These are phyloP conservation scores for Calonectria naviculata DNA, from an alignment of 2,329 filamentous ascomycete species.

Conservation along the genomic window DNA sequence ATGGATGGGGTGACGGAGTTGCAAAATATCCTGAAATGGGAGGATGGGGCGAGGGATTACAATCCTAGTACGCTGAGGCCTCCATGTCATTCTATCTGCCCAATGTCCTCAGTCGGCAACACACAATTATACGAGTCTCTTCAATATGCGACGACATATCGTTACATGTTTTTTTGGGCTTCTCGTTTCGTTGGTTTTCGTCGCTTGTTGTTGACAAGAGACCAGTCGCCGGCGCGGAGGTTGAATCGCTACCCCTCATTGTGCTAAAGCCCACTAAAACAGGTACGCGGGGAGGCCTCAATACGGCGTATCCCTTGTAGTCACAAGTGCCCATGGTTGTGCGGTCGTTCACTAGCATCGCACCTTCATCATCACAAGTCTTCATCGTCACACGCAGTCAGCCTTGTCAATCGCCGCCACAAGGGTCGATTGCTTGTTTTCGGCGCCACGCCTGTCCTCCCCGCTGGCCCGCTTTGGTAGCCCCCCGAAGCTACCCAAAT, in stretches of 20 bases:
- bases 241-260: neutral
- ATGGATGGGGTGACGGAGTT: neutral
- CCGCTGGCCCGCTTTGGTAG: neutral
- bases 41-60: neutral
- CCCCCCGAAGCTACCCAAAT: neutral
- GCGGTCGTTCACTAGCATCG: neutral
- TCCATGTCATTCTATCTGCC: neutral
- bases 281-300: neutral
- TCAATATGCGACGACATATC: neutral
- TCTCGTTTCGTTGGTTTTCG: neutral
- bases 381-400: too few relatives aligned
- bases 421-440: neutral
- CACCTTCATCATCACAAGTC: too few relatives aligned
- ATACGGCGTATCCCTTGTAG: neutral
- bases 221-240: neutral
- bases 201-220: neutral
- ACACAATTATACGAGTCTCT: neutral
- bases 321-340: neutral
- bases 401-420: conserved; percentile 12
- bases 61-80: neutral
- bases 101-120: neutral
- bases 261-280: neutral
- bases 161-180: neutral
- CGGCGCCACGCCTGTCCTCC: neutral
- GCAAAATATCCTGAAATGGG: neutral